phyloP scores from a whole-genome alignment of 768 basidiomycete species.

The Boletus huronensis region DNA sequence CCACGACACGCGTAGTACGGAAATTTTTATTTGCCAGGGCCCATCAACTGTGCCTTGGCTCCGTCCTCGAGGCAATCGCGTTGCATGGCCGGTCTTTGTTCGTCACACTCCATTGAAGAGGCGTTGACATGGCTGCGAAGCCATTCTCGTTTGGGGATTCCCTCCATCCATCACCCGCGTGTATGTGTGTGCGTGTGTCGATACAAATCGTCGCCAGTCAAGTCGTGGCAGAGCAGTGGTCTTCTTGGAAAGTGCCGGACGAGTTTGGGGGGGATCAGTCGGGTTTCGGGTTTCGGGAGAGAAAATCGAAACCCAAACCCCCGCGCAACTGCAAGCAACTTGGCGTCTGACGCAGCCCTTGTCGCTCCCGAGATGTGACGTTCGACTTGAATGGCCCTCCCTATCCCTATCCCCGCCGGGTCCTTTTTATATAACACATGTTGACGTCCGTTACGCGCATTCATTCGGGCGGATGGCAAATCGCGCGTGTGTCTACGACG shows the following conservation, averaged over 20 bases:
- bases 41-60: slow-evolving; percentile 26
- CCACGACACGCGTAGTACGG: slow-evolving; percentile 24
- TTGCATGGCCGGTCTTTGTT: slow-evolving; percentile 21
- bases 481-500: slow-evolving; percentile 1
- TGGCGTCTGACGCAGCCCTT: slow-evolving; percentile 4
- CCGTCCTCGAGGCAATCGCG: slow-evolving; percentile 35
- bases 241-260: slow-evolving; percentile 19
- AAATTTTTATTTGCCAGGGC: slow-evolving; percentile 26
- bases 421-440: slow-evolving; percentile 10
- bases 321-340: not conserved
- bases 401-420: slow-evolving; percentile 18
- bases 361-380: slow-evolving; percentile 28
- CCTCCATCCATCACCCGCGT: slow-evolving; percentile 9
- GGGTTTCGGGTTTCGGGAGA: slow-evolving; percentile 6
- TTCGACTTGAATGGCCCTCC: slow-evolving; percentile 6
- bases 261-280: too few relatives aligned
- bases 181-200: not conserved
- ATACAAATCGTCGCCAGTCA: not conserved
- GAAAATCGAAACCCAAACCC: not conserved
- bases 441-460: slow-evolving; percentile 3
- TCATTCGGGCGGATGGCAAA: not conserved
- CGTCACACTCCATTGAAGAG: slow-evolving; percentile 18
- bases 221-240: not conserved
- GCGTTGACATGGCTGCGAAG: slow-evolving; percentile 10
- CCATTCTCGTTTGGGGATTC: slow-evolving; percentile 12